A percentile compares a stretch with the other conserved stretches of the same genome.
Evolutionary conservation across 371 early-diverging fungal genomes (phyloP).

Genomic region (Mortierella sp.): DNA sequence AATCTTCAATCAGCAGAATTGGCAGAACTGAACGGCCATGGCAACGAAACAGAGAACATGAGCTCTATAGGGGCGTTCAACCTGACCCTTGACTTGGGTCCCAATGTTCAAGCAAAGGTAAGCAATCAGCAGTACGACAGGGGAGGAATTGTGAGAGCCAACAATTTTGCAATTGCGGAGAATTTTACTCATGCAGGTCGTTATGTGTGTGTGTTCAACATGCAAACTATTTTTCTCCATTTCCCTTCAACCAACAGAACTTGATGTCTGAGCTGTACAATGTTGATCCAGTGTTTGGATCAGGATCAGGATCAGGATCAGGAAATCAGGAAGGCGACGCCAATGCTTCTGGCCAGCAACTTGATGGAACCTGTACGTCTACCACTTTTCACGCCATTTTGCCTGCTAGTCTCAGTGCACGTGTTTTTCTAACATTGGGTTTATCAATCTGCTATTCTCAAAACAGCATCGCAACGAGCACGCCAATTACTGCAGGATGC

Average conservation of each 20-base stretch:
- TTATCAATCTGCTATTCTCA: neutral
- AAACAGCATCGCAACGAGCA: slow-evolving; percentile 26
- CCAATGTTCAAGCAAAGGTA: slow-evolving; percentile 17
- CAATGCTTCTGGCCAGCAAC: no score
- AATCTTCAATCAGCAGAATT: slow-evolving; percentile 33
- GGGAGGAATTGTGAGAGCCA: no score
- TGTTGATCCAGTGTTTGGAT: slow-evolving; percentile 17
- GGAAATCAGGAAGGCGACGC: no score
- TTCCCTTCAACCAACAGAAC: no score
- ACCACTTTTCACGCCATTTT: no score
- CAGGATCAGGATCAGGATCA: slow-evolving; percentile 9
- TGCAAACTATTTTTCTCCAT: no score
- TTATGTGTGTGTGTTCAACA: no score
- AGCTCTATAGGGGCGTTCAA: slow-evolving; percentile 14
- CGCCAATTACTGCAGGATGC: slow-evolving; percentile 32
- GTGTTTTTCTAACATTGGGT: neutral
- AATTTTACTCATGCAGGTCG: no score
- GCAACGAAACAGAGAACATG: slow-evolving; percentile 15
- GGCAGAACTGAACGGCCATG: slow-evolving; percentile 33
- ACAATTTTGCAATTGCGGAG: no score
- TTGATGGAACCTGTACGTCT: slow-evolving; percentile 4
- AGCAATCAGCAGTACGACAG: no score
- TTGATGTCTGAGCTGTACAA: slow-evolving; percentile 34
- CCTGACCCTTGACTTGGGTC: neutral
- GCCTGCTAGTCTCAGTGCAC: no score